Conservation (phyloP, 306 rosid genomes). For the Lablab purpureus region DNA sequence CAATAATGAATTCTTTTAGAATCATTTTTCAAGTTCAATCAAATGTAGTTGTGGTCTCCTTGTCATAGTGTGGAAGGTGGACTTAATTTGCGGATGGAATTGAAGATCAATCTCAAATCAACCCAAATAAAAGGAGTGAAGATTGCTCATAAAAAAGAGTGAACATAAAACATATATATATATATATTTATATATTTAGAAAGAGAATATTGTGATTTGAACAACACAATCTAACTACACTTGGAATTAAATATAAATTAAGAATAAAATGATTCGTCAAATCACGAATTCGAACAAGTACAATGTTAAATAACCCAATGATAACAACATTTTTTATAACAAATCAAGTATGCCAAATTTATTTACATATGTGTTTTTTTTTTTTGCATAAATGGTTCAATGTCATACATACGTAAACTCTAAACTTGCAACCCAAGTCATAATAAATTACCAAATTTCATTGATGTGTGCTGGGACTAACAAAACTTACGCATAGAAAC, state of each 20-base stretch:
- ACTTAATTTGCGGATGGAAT: constrained; percentile 49
- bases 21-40: constrained; percentile 6
- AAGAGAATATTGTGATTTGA: not conserved
- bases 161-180: no score
- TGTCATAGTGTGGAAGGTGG: constrained; percentile 21
- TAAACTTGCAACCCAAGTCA: not conserved
- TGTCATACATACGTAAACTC: constrained; percentile 7
- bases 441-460: not conserved
- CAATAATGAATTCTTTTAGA: not conserved
- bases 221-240: no score
- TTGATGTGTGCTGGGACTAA: not conserved
- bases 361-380: not conserved
- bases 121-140: not conserved
- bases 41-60: constrained; percentile 28
- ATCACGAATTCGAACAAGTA: no score
- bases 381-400: not conserved
- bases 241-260: no score
- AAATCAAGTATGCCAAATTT: no score
- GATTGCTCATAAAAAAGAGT: not conserved
- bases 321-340: no score
- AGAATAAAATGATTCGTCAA: no score
- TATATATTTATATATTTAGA: no score
- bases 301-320: no score
- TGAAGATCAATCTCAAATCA: not conserved
- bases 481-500: not conserved